A percentile compares a stretch with the other conserved stretches of the same genome.
phyloP scores from a whole-genome alignment of 345 rosid species.

The Atalantia buxifolia region DNA sequence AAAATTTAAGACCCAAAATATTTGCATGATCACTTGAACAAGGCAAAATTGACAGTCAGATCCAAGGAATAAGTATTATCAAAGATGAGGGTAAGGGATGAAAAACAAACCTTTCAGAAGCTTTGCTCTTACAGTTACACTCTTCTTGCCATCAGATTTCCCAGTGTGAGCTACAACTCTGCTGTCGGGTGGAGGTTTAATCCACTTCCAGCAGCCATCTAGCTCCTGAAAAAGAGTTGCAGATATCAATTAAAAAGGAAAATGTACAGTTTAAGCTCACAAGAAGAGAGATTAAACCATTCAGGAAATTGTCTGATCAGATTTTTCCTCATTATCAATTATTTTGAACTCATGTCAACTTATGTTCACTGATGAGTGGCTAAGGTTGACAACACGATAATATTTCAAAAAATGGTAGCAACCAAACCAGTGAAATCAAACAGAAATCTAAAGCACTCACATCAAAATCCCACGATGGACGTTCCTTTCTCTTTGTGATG shows the following conservation, averaged over 20 bases:
- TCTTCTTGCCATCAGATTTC: constrained; percentile 24
- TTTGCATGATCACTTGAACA: not conserved
- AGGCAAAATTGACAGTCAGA: not conserved
- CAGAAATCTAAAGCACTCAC: constrained; percentile 21
- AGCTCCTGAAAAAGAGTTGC: constrained; percentile 33
- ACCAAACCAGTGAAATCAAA: not conserved
- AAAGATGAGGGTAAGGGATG: not conserved
- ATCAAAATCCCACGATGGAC: constrained; percentile 56
- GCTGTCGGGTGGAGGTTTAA: constrained; percentile 47
- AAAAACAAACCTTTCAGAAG: constrained; percentile 41
- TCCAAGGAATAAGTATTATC: not conserved
- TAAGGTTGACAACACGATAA: not conserved
- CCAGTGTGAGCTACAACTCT: constrained; percentile 20
- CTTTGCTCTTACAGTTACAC: constrained; percentile 26
- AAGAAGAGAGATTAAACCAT: not conserved
- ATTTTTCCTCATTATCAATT: not conserved
- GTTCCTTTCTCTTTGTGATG: constrained; percentile 38
- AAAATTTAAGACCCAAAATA: not conserved
- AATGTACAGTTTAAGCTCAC: not conserved
- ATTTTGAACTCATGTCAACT: not conserved
- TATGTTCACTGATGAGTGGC: not conserved
- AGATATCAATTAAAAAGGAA: not conserved
- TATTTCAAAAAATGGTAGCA: not conserved
- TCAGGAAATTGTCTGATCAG: not conserved
- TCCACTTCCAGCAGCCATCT: constrained; percentile 54